phyloP scores from a whole-genome alignment of 2,329 filamentous ascomycete species.

The Anthostomella pinea region DNA sequence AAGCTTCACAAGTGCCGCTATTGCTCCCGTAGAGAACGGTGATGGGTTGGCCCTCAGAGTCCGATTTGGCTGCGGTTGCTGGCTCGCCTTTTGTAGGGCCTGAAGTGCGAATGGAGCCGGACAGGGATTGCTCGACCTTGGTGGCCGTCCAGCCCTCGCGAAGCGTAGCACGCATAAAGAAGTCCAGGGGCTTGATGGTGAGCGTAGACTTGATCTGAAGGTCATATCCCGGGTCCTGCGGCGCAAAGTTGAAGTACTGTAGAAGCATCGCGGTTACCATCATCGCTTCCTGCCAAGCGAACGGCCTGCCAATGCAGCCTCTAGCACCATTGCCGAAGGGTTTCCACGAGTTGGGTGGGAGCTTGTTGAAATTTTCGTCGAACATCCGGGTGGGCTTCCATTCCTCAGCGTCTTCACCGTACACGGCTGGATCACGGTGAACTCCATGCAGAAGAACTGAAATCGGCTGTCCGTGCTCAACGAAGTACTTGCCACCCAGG shows the following conservation, averaged over 20 bases:
- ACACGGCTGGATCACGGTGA: slow-evolving; percentile 56
- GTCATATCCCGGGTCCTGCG: slow-evolving; percentile 59
- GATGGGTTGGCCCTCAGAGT: slow-evolving; percentile 36
- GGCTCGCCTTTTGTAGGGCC: slow-evolving; percentile 6
- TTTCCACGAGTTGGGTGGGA: slow-evolving; percentile 44
- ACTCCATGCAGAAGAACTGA: slow-evolving; percentile 44
- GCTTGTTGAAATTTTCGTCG: slow-evolving; percentile 43
- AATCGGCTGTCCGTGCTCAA: slow-evolving; percentile 44
- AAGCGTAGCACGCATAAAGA: slow-evolving; percentile 55
- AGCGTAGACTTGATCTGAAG: slow-evolving; percentile 53
- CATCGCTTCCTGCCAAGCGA: slow-evolving; percentile 53
- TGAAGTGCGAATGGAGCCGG: too few relatives aligned
- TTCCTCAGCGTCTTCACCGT: slow-evolving; percentile 51
- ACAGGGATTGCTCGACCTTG: too few relatives aligned
- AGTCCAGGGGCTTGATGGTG: slow-evolving; percentile 62
- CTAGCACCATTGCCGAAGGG: slow-evolving; percentile 53
- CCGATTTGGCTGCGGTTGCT: not conserved
- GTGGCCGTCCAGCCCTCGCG: slow-evolving; percentile 2
- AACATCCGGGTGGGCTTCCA: slow-evolving; percentile 63
- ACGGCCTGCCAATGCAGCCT: slow-evolving; percentile 50
- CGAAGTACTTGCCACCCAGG: slow-evolving; percentile 50
- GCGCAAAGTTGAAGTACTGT: slow-evolving; percentile 67
- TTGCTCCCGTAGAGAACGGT: slow-evolving; percentile 56
- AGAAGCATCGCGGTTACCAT: slow-evolving; percentile 54
- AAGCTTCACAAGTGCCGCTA: slow-evolving; percentile 55